Evolutionary conservation across 345 rosid species (phyloP).

Genomic region (Microthlaspi erraticum): DNA sequence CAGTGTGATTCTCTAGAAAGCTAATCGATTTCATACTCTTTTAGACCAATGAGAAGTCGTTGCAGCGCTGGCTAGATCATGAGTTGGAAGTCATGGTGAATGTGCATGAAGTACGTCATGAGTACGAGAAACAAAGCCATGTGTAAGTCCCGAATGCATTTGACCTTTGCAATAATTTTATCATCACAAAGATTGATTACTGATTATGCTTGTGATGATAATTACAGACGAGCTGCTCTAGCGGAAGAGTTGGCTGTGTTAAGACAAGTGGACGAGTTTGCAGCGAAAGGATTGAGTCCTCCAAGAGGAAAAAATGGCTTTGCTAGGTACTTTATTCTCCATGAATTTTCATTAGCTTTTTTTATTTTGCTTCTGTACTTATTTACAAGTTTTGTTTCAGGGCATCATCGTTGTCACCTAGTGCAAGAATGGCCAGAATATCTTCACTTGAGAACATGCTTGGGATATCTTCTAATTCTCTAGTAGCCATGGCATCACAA

Average conservation of each 20-base stretch:
- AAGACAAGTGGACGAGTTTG: constrained; percentile 89
- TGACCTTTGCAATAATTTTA: constrained; percentile 4
- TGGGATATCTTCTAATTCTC: constrained; percentile 87
- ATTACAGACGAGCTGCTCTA: constrained; percentile 85
- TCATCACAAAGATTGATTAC: not conserved
- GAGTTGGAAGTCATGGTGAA: constrained; percentile 99
- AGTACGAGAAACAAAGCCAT: constrained; percentile 96
- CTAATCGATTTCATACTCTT: constrained; percentile 26
- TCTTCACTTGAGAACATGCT: constrained; percentile 95
- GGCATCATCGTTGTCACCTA: constrained; percentile 94
- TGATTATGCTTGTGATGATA: constrained; percentile 16
- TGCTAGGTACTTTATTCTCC: constrained; percentile 61
- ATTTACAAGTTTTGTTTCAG: constrained; percentile 50
- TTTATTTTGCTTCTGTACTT: not conserved
- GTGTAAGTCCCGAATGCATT: constrained; percentile 64
- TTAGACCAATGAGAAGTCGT: constrained; percentile 87
- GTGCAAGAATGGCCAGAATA: constrained; percentile 87
- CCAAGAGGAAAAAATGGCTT: constrained; percentile 93
- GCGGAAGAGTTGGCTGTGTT: constrained; percentile 90
- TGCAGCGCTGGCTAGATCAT: constrained; percentile 94
- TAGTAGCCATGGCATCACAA: constrained; percentile 98
- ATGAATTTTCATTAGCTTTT: constrained; percentile 8
- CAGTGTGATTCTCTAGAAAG: constrained; percentile 12
- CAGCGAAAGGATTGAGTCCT: constrained; percentile 89
- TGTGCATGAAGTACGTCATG: constrained; percentile 97